These are phyloP conservation scores for Chalciporus chontae DNA, from an alignment of 768 basidiomycete species.

Conservation along the genomic window DNA sequence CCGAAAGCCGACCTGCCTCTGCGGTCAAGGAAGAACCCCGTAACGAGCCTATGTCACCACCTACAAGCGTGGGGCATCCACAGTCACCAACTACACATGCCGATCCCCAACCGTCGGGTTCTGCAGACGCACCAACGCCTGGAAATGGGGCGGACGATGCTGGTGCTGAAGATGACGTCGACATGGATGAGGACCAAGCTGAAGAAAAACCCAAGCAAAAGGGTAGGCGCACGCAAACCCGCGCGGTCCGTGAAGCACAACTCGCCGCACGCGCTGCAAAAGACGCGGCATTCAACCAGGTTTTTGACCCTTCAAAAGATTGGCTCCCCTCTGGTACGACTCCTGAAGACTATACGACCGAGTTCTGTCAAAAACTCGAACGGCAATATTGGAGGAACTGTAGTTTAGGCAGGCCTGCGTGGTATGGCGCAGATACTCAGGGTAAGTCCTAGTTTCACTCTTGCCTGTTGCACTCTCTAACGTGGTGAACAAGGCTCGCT, in stretches of 20 bases:
- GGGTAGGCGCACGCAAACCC: slow-evolving; percentile 41
- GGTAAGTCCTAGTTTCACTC: slow-evolving; percentile 45
- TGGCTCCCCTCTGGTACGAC: slow-evolving; percentile 81
- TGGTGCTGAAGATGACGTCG: slow-evolving; percentile 16
- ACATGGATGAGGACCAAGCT: slow-evolving; percentile 24
- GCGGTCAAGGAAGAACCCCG: slow-evolving; percentile 40
- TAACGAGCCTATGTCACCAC: slow-evolving; percentile 26
- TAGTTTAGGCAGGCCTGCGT: slow-evolving; percentile 83
- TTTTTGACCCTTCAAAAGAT: slow-evolving; percentile 66
- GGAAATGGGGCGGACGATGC: slow-evolving; percentile 11
- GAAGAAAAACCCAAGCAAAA: slow-evolving; percentile 38
- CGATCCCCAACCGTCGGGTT: slow-evolving; percentile 1
- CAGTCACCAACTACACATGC: slow-evolving; percentile 16
- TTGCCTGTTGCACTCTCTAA: neutral
- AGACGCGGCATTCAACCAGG: slow-evolving; percentile 56
- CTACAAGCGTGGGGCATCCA: slow-evolving; percentile 23
- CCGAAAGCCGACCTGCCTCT: slow-evolving; percentile 32
- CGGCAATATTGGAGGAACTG: slow-evolving; percentile 90
- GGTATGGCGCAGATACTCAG: slow-evolving; percentile 97
- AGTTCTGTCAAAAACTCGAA: slow-evolving; percentile 86
- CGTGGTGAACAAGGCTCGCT: slow-evolving; percentile 47
- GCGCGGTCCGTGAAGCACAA: slow-evolving; percentile 44
- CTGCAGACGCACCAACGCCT: neutral
- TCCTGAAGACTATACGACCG: slow-evolving; percentile 76
- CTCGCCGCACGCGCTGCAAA: slow-evolving; percentile 44